Conservation (phyloP, 768 basidiomycete species). For the Macrocybe gigantea region DNA sequence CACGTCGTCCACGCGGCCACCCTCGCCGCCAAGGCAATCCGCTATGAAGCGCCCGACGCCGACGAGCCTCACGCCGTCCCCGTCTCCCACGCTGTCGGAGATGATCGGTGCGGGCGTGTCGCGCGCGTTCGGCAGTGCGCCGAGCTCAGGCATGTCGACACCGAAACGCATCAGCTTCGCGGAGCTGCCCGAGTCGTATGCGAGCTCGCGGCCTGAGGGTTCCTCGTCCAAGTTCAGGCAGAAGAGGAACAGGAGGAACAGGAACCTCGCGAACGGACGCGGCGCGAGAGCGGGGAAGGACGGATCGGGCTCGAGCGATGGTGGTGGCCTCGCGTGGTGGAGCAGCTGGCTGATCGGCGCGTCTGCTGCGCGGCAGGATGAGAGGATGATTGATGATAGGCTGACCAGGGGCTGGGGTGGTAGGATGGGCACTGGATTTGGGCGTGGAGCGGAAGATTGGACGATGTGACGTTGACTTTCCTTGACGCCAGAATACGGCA, state of each 20-base stretch:
- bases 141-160: conserved; percentile 46
- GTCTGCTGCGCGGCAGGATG: conserved; percentile 19
- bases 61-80: conserved; percentile 18
- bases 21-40: conserved; percentile 49
- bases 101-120: conserved; percentile 18
- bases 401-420: conserved; percentile 37
- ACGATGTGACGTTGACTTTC: too few species aligned
- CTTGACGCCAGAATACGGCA: too few species aligned
- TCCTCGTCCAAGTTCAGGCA: conserved; percentile 16
- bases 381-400: conserved; percentile 49
- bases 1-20: conserved; percentile 57
- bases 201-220: conserved; percentile 22
- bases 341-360: conserved; percentile 19
- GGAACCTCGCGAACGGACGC: conserved; percentile 21
- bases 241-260: conserved; percentile 16
- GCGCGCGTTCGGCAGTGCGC: conserved; percentile 24
- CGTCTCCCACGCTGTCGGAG: conserved; percentile 18
- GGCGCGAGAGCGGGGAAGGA: conserved; percentile 8
- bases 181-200: conserved; percentile 62
- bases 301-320: conserved; percentile 7
- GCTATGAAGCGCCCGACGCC: conserved; percentile 27
- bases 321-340: conserved; percentile 20
- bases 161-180: conserved; percentile 81
- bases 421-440: too few species aligned
- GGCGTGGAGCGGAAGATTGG: too few species aligned